Evolutionary conservation across 768 basidiomycete species (phyloP).

Genomic region (Termitomyces sp.): DNA sequence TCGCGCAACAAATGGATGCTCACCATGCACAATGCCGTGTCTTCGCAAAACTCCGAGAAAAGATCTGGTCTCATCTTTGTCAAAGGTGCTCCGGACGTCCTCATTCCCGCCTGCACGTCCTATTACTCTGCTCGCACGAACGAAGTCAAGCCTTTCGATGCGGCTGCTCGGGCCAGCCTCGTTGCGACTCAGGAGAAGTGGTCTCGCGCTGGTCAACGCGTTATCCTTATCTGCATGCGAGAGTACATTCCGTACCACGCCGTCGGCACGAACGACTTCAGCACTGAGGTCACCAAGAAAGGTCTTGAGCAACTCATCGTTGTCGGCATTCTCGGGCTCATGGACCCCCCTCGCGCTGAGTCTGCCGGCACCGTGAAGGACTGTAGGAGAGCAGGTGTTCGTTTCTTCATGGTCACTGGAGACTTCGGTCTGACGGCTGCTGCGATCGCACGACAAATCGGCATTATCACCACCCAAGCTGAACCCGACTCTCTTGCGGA

Average conservation of each 20-base stretch:
- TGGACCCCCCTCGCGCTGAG: constrained; percentile 50
- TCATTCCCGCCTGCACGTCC: constrained; percentile 33
- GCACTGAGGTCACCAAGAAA: constrained; percentile 33
- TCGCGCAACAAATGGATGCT: constrained; percentile 59
- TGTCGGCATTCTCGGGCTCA: constrained; percentile 47
- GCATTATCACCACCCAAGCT: constrained; percentile 33
- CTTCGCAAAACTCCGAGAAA: neutral
- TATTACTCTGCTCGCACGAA: constrained; percentile 10
- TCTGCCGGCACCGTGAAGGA: constrained; percentile 38
- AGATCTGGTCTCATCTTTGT: constrained; percentile 31
- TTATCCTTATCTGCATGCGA: constrained; percentile 40
- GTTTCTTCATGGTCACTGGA: constrained; percentile 53
- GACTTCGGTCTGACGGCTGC: constrained; percentile 49
- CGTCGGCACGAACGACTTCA: constrained; percentile 14
- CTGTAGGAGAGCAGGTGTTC: constrained; percentile 44
- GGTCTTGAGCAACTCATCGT: constrained; percentile 35
- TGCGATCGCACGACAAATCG: constrained; percentile 41
- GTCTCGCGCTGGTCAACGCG: constrained; percentile 47
- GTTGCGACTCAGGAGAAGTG: constrained; percentile 29
- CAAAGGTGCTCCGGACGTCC: constrained; percentile 56
- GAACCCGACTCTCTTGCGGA: constrained; percentile 12
- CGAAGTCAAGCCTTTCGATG: constrained; percentile 22
- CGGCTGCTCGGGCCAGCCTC: constrained; percentile 15
- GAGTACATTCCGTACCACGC: constrained; percentile 15
- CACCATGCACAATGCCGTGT: constrained; percentile 25